A percentile compares a stretch with the other conserved stretches of the same genome.
Evolutionary conservation across 163 green algal species (phyloP).

Genomic region (Scenedesmus sp.): DNA sequence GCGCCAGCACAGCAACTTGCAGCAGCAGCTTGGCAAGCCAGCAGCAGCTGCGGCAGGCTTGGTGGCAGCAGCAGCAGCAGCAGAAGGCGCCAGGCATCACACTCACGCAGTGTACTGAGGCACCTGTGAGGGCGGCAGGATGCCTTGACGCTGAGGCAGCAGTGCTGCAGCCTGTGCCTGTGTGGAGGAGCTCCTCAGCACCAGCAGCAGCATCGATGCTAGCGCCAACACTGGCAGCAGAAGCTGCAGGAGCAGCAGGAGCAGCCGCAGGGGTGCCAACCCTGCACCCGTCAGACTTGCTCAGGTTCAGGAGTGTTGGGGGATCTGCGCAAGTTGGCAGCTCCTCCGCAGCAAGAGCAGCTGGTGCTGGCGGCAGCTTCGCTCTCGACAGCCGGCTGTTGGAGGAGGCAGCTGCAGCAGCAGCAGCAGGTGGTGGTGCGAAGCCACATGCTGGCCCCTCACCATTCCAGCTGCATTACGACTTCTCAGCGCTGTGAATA

Average conservation of each 20-base stretch:
- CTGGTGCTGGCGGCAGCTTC: neutral
- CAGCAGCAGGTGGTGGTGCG: neutral
- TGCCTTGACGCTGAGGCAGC: neutral
- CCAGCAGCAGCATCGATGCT: neutral
- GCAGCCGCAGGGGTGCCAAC: neutral
- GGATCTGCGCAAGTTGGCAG: neutral
- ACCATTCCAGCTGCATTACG: slow-evolving; percentile 38
- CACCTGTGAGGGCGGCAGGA: neutral
- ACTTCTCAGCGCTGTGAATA: neutral
- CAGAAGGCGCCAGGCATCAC: too few relatives aligned
- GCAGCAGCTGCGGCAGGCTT: neutral
- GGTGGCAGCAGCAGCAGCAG: neutral
- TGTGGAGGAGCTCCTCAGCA: neutral
- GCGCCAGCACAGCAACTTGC: neutral
- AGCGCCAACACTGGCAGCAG: neutral
- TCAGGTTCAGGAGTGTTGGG: neutral
- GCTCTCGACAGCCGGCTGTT: neutral
- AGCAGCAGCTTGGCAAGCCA: neutral
- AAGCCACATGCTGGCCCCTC: neutral
- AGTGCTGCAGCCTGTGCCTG: neutral
- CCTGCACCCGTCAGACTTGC: neutral
- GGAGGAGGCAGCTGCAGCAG: neutral
- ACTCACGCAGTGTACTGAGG: neutral
- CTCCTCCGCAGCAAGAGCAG: neutral
- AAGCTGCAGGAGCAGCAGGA: neutral